Evolutionary conservation across 108 stramenopile species (phyloP), one percentile per base, ranked within the genome.

Genomic region (Seminavis robusta): DNA sequence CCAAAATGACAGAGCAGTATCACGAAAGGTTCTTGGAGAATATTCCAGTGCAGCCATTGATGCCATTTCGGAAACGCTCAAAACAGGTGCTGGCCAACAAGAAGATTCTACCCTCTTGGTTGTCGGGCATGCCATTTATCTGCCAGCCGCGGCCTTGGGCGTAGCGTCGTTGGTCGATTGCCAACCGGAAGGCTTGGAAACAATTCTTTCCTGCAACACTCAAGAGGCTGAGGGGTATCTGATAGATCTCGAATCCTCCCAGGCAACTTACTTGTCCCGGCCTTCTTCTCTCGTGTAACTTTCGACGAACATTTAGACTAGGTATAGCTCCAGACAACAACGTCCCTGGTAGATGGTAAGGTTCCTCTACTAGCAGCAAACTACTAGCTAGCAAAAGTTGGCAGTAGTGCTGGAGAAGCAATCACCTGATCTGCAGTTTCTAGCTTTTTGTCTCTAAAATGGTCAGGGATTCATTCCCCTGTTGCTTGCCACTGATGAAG

Each of bases 211-310:
- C 28, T 59, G 65, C 9, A 67, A 71, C 15, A 79, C 78, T 2
- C 40, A 58, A 53, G 78, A 79, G 54, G 78, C 73, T 4, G 73
- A 79, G 47, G 78, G 73, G 25, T 79, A 74, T 52, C 42, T 74
- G 4, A 44, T 79, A n/a, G 59, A 71, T 47, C 5, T 76, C 3
- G 10, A 48, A 1, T 23, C n/a, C 16, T n/a, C 30, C 6, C 24
- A 21, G 3, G 51, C 52, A 17, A 7, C 2, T 5, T 48, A 40
- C 13, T 13, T 53, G 27, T 62, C 52, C 19, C 4, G 61, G 28
- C 9, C 20, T n/a, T n/a, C n/a, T n/a, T n/a, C n/a, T n/a, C n/a
- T n/a, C n/a, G n/a, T n/a, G n/a, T n/a, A n/a, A n/a, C n/a, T n/a
- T n/a, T n/a, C n/a, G n/a, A n/a, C n/a, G n/a, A n/a, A n/a, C n/a